A percentile compares a stretch with the other conserved stretches of the same genome.
phyloP scores from a whole-genome alignment of 257 asterid species.

The Solanum microdontum region DNA sequence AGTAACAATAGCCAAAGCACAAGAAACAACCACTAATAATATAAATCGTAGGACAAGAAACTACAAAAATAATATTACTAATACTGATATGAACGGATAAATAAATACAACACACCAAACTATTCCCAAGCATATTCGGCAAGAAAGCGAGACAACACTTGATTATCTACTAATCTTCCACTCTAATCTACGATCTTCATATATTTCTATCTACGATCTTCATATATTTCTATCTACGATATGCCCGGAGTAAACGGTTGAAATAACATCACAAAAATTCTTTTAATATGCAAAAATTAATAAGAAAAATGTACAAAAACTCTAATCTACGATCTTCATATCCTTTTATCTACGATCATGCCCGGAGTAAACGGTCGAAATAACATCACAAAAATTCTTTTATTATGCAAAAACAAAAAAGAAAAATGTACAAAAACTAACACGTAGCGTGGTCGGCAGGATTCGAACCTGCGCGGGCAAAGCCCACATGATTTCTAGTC shows the following conservation, averaged over 20 bases:
- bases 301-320: too few species aligned
- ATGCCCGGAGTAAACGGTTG: too few species aligned
- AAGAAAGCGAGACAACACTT: neutral
- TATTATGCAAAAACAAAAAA: too few species aligned
- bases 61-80: neutral
- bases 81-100: neutral
- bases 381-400: neutral
- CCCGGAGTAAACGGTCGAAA: neutral
- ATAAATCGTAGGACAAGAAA: neutral
- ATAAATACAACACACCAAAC: neutral
- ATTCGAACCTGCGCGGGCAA: slow-evolving; percentile 99
- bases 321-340: neutral
- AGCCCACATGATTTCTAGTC: slow-evolving; percentile 99
- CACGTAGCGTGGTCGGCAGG: slow-evolving; percentile 89
- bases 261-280: neutral
- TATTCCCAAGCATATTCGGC: neutral
- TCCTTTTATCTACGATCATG: neutral
- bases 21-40: neutral
- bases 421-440: neutral
- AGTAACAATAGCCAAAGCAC: neutral
- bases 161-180: neutral
- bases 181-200: neutral
- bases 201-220: neutral
- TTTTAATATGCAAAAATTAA: too few species aligned
- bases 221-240: neutral